Evolutionary conservation across 345 rosid species (phyloP).

Genomic region (Dipteronia sinensis): DNA sequence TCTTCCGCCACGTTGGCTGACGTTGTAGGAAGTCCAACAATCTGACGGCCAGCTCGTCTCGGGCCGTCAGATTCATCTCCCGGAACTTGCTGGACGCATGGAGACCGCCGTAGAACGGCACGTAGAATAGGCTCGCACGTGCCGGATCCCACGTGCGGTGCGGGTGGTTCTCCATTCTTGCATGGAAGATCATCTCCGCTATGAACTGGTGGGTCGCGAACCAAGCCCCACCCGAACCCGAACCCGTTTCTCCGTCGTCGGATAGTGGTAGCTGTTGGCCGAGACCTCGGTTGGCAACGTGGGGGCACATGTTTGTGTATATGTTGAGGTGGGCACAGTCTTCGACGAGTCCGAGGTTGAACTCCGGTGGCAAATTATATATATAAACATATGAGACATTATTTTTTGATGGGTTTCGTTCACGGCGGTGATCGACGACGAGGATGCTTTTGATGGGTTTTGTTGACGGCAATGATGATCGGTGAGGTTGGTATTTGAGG

Average conservation of each 20-base stretch:
- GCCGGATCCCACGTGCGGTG: constrained; percentile 56
- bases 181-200: constrained; percentile 70
- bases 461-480: background rate
- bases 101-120: constrained; percentile 66
- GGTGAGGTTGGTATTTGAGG: background rate
- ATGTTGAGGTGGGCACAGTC: constrained; percentile 48
- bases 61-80: constrained; percentile 33
- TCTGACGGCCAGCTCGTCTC: constrained; percentile 49
- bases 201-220: constrained; percentile 61
- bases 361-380: constrained; percentile 49
- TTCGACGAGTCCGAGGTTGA: constrained; percentile 46
- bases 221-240: constrained; percentile 46
- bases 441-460: background rate
- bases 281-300: constrained; percentile 53
- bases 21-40: constrained; percentile 27
- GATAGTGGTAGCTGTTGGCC: constrained; percentile 39
- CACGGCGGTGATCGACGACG: background rate
- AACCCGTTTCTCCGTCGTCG: background rate
- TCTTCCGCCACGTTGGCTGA: constrained; percentile 43
- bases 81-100: constrained; percentile 57
- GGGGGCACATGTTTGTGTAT: constrained; percentile 61
- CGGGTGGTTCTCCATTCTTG: constrained; percentile 48
- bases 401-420: background rate
- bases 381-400: constrained; percentile 33
- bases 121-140: constrained; percentile 45